Base-by-base conservation (phyloP, 2,329 filamentous ascomycete genomes). In the Phaeomoniella chlamydospora region DNA sequence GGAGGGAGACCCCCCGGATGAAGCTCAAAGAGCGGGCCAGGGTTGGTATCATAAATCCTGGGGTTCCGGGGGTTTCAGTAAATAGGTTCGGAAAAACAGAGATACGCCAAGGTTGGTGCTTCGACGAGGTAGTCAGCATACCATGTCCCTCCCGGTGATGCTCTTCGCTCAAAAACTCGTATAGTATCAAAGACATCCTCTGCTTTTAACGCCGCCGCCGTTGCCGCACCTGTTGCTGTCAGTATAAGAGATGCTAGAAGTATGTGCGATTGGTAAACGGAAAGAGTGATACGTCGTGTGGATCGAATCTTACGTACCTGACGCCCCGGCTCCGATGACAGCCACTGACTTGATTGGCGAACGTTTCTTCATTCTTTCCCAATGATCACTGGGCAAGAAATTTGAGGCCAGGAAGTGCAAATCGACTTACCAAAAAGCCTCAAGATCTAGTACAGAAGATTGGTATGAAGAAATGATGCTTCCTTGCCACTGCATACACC, bases 11-110 rank as follows among this genome's bases (percentile, higher is more conserved):
- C 46, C 10, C 55, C 55, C 5, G 53, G 54, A 2, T 45, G 30
- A 11, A 49, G 39, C 5, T 41, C 40, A 5, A 38, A 37, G 13
- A 48, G 38, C 14, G 45, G 40, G 18, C 41, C 44, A n/a, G 54
- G 52, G 22, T 57, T 51, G 4, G 48, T 41, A 37, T 57, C 54
- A 33, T 57, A 56, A 39, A 56, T 56, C 52, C 51, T 54, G 16
- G 10, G 4, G 15, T 17, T 31, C n/a, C 10, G 26, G 18, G n/a
- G n/a, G n/a, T n/a, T n/a, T n/a, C n/a, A n/a, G n/a, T n/a, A n/a
- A n/a, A n/a, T n/a, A n/a, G n/a, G n/a, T n/a, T n/a, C n/a, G n/a
- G n/a, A n/a, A n/a, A n/a, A n/a, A n/a, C n/a, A n/a, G n/a, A n/a
- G n/a, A n/a, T n/a, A n/a, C n/a, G n/a, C n/a, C n/a, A n/a, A n/a